Percentiles rank a stretch among this genome's conserved stretches.
phyloP scores from a whole-genome alignment of 1,139 yeast species.

The Protomyces pachydermus region DNA sequence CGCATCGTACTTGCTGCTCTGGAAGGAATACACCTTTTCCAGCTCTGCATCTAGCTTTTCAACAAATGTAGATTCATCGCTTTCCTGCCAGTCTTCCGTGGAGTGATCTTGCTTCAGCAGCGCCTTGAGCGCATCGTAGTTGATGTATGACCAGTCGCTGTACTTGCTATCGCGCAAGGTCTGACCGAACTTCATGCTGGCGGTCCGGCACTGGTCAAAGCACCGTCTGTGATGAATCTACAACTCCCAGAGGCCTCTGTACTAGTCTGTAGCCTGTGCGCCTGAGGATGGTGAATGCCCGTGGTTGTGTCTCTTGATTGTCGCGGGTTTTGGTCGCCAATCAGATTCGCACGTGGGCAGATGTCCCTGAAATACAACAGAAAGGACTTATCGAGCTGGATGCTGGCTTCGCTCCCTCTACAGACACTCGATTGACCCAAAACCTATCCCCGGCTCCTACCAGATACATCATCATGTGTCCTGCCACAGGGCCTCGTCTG shows the following conservation, averaged over 20 bases:
- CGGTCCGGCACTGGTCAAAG: too few species aligned
- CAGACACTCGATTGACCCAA: too few species aligned
- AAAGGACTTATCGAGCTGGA: too few species aligned
- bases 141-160: constrained; percentile 86
- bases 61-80: constrained; percentile 80
- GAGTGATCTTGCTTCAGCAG: constrained; percentile 65
- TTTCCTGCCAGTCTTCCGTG: constrained; percentile 56
- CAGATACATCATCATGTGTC: not conserved
- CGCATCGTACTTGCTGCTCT: constrained; percentile 62
- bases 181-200: constrained; percentile 73
- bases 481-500: not conserved
- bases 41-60: constrained; percentile 74
- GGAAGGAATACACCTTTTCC: constrained; percentile 90
- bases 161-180: constrained; percentile 75
- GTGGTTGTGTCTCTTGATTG: not conserved
- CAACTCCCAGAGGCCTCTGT: too few species aligned
- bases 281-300: not conserved
- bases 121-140: constrained; percentile 73
- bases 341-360: not conserved
- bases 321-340: not conserved
- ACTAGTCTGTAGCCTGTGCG: not conserved
- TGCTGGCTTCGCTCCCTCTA: too few species aligned
- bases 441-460: not conserved
- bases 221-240: too few species aligned
- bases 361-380: not conserved